phyloP scores from a whole-genome alignment of 768 basidiomycete species.

The Leucosporidium creatinivorum region DNA sequence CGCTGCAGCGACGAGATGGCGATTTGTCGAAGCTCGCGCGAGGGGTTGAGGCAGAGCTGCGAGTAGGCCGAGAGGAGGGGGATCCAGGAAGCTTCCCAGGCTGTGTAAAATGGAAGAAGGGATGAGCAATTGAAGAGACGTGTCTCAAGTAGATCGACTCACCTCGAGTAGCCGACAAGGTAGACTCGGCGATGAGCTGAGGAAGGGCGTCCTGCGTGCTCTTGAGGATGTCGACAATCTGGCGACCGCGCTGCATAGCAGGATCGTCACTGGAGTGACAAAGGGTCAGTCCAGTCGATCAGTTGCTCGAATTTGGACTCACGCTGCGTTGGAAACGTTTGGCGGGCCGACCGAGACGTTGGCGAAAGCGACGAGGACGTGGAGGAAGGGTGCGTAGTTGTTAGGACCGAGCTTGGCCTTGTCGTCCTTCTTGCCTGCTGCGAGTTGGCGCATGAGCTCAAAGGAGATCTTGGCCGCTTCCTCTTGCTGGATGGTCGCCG shows the following conservation, averaged over 20 bases:
- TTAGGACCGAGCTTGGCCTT: neutral
- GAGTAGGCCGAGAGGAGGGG: slow-evolving; percentile 66
- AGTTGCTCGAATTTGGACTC: neutral
- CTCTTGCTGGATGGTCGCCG: slow-evolving; percentile 73
- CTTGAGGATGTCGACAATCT: slow-evolving; percentile 71
- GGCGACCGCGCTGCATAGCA: slow-evolving; percentile 67
- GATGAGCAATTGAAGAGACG: neutral
- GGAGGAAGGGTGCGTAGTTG: slow-evolving; percentile 73
- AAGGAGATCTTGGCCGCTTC: slow-evolving; percentile 82
- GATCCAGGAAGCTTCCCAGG: slow-evolving; percentile 69
- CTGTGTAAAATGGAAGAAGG: slow-evolving; percentile 41
- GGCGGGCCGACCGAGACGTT: slow-evolving; percentile 57
- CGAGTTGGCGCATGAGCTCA: slow-evolving; percentile 62
- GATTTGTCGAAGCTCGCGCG: slow-evolving; percentile 73
- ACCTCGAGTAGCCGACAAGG: slow-evolving; percentile 40
- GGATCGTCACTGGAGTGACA: slow-evolving; percentile 47
- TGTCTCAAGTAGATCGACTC: slow-evolving; percentile 12
- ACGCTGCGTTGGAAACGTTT: slow-evolving; percentile 15
- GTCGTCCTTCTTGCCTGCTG: slow-evolving; percentile 61
- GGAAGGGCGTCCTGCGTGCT: slow-evolving; percentile 62
- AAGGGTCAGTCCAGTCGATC: neutral
- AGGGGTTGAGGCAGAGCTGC: slow-evolving; percentile 72
- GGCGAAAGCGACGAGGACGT: slow-evolving; percentile 79
- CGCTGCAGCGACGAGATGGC: slow-evolving; percentile 77
- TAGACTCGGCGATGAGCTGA: slow-evolving; percentile 50